Conservation (phyloP, 192 early-diverging fungal genomes). For the Gryganskiella cystojenkinii region DNA sequence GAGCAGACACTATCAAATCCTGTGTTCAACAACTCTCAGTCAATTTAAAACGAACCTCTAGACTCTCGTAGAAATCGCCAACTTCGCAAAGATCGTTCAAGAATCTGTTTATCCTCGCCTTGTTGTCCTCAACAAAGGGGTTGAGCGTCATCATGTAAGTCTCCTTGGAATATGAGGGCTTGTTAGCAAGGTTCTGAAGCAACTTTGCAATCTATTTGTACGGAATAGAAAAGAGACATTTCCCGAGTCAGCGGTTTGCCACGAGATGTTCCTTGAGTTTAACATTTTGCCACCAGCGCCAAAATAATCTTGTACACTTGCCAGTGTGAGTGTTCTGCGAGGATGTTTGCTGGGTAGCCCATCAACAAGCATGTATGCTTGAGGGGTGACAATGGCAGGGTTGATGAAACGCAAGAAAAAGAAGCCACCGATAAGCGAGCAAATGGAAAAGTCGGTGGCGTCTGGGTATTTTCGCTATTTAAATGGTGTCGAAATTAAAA, state of each 20-base stretch:
- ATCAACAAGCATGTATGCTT: conserved; percentile 94
- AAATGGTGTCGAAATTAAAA: conserved; percentile 11
- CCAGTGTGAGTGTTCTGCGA: conserved; percentile 89
- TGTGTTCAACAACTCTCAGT: no score
- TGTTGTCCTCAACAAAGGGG: conserved; percentile 92
- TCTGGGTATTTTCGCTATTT: conserved; percentile 86
- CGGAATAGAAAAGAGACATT: not conserved
- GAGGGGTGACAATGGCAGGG: conserved; percentile 96
- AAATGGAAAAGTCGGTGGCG: conserved; percentile 86
- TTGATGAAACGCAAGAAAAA: conserved; percentile 98
- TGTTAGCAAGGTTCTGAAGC: conserved; percentile 96
- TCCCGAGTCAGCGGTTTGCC: not conserved
- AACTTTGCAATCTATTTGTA: conserved; percentile 84
- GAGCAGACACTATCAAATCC: no score
- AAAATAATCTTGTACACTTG: conserved; percentile 27
- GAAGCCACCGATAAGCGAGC: conserved; percentile 97
- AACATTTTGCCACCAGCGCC: not conserved
- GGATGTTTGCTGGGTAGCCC: conserved; percentile 81
- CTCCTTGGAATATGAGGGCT: conserved; percentile 92
- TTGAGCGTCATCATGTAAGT: conserved; percentile 90
- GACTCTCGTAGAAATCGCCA: conserved; percentile 93
- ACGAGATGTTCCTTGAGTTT: not conserved
- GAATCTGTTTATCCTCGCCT: conserved; percentile 86
- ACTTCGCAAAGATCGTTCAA: conserved; percentile 94
- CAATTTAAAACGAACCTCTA: no score